Conservation (phyloP, 345 rosid species). For the Melaleuca alternifolia region DNA sequence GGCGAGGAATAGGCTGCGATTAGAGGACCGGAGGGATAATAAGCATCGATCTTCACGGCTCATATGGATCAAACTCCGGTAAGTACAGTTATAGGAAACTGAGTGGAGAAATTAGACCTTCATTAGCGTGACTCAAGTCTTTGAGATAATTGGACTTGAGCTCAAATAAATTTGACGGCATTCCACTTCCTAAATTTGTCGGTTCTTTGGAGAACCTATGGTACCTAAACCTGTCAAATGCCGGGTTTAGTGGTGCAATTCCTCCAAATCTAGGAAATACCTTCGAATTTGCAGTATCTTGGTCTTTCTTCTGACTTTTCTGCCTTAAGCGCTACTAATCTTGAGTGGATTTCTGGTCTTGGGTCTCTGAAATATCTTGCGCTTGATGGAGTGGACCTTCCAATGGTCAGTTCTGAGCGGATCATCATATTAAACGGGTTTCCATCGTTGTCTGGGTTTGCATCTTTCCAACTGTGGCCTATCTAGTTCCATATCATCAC, state of each 20-base stretch:
- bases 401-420: conserved; percentile 6
- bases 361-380: conserved; percentile 18
- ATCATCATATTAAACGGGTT: conserved; percentile 2
- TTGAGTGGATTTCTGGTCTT: conserved; percentile 28
- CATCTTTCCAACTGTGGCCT: conserved; percentile 16
- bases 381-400: conserved; percentile 9
- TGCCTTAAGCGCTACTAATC: conserved; percentile 3
- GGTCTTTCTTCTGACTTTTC: conserved; percentile 14
- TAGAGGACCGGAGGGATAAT: conserved; percentile 14
- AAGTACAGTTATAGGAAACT: conserved; percentile 14
- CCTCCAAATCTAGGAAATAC: conserved; percentile 24
- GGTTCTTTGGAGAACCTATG: conserved; percentile 15
- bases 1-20: conserved; percentile 29
- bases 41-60: conserved; percentile 14
- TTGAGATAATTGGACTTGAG: conserved; percentile 28
- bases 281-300: conserved; percentile 23
- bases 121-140: conserved; percentile 18
- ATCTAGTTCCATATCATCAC: conserved; percentile 10
- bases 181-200: conserved; percentile 29
- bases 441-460: conserved; percentile 12
- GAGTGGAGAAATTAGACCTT: conserved; percentile 32
- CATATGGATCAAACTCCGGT: not conserved
- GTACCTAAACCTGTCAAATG: conserved; percentile 24
- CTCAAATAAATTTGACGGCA: conserved; percentile 11
- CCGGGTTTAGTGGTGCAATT: conserved; percentile 19